Evolutionary conservation across 179 eudicot species (phyloP).

Genomic region (Dionaea muscipula): DNA sequence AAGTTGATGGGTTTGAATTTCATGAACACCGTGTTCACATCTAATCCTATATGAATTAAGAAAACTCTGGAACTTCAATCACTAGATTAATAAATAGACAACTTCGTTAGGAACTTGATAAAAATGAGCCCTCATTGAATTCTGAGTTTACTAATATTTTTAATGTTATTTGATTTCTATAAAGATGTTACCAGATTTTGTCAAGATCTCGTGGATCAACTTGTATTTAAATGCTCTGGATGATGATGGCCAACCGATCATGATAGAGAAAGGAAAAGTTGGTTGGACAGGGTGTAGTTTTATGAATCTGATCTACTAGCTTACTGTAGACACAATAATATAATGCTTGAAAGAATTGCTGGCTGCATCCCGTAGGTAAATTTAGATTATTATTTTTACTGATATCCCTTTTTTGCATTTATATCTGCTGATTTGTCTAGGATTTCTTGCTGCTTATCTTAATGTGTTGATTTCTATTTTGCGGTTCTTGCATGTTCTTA

Average conservation of each 20-base stretch:
- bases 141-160: too few relatives aligned
- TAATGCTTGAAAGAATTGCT: conserved; percentile 89
- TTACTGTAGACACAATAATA: conserved; percentile 69
- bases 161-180: too few relatives aligned
- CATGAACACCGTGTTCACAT: too few relatives aligned
- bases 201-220: conserved; percentile 91
- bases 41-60: too few relatives aligned
- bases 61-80: too few relatives aligned
- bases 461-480: background rate
- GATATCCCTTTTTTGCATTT: background rate
- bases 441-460: background rate
- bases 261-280: conserved; percentile 74
- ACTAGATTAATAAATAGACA: too few relatives aligned
- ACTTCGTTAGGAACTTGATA: too few relatives aligned
- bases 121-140: too few relatives aligned
- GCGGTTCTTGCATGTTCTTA: conserved; percentile 56
- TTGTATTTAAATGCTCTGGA: conserved; percentile 84
- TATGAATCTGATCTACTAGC: conserved; percentile 83
- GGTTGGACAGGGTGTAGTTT: conserved; percentile 87
- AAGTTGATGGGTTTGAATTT: too few relatives aligned
- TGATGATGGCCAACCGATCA: conserved; percentile 69
- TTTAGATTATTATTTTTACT: background rate
- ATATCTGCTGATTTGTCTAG: conserved; percentile 2
- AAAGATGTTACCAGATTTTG: too few relatives aligned
- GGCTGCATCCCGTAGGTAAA: conserved; percentile 98